Evolutionary conservation across 1,139 yeast genomes (phyloP), one percentile per base, ranked within the genome.

Genomic region (Nakaseomyces sp.): DNA sequence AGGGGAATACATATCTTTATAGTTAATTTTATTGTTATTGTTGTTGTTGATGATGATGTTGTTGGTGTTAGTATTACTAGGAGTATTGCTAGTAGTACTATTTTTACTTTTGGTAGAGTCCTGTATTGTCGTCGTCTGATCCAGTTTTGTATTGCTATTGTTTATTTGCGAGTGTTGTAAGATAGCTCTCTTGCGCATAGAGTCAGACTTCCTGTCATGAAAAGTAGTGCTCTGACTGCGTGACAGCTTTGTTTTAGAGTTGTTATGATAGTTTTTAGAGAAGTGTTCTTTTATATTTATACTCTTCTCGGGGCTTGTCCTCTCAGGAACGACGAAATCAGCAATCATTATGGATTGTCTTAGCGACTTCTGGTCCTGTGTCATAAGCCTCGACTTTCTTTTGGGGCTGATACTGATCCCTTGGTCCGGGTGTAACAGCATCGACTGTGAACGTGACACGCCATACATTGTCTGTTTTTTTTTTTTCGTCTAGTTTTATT

Each of bases 261-360:
- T n/a, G n/a, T n/a, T n/a, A n/a, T n/a, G n/a, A n/a, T n/a, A n/a
- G n/a, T n/a, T n/a, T n/a, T n/a, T n/a, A n/a, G n/a, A n/a, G n/a
- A n/a, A n/a, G n/a, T 17, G 36, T 32, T 32, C 36, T 32, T 32
- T 32, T 32, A 32, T 35, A 35, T 32, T 32, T 32, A 32, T 35
- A 35, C 15, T 7, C 25, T 19, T 17, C 13, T 32, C 37, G 12
- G 37, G 37, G 13, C 37, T 32, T 19, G 7, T 17, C 25, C 25
- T 17, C 25, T 32, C 36, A 2, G 36, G 36, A 4, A 22, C 5
- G 12, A 35, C 18, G 18, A 35, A 20, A 13, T 35, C 38, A 10
- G 18, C 38, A 17, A 35, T 10, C 38, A 35, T 20, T 12, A 35
- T 35, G 12, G 28, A 20, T 18, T 35, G 38, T 15, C 38, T 20